Base-by-base conservation (phyloP, 306 rosid genomes). In the Alnus glutinosa region DNA sequence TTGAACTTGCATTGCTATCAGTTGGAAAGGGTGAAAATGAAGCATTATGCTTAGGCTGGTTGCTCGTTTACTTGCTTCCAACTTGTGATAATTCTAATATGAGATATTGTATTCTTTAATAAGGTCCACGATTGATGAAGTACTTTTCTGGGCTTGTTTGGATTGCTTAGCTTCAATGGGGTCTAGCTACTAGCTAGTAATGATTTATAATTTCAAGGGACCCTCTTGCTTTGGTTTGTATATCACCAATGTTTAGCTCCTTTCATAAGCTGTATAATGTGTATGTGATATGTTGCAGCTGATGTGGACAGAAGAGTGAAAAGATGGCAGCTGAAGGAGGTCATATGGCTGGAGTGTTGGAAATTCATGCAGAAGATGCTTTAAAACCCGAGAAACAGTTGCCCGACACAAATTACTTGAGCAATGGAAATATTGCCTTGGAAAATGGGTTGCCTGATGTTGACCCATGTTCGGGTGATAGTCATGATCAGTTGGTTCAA, bases 401-500 rank as follows among this genome's bases (percentile, higher is more conserved):
- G 57, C 71, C 81, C 51, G 89, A 68, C 55, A 55, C 7, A 74
- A 77, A 74, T 74, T 63, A 28, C 76, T 73, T 66, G 76, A 85
- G 81, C 81, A 84, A 88, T 69, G 88, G 77, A 54, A 79, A 76
- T 77, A 28, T 80, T 72, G 75, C 23, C 10, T 10, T 67, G 78
- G 91, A 78, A 83, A 88, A 90, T 55, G 88, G 85, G 32, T 51
- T 84, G 62, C 23, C 79, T 36, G 85, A 79, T 84, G 90, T 82
- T 9, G 54, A 76, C 55, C 78, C 75, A n/a, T 47, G 64, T 63
- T 63, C 77, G 5, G 70, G 7, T 70, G 92, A 87, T 73, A 70
- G 80, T 78, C 85, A 91, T 1, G 97, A 96, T 80, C 79, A 83
- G 81, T 92, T 93, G 75, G 80, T 90, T 3, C 87, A 90, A 83